Conservation (phyloP, 2,329 filamentous ascomycete genomes). For the Ustulina deusta region DNA sequence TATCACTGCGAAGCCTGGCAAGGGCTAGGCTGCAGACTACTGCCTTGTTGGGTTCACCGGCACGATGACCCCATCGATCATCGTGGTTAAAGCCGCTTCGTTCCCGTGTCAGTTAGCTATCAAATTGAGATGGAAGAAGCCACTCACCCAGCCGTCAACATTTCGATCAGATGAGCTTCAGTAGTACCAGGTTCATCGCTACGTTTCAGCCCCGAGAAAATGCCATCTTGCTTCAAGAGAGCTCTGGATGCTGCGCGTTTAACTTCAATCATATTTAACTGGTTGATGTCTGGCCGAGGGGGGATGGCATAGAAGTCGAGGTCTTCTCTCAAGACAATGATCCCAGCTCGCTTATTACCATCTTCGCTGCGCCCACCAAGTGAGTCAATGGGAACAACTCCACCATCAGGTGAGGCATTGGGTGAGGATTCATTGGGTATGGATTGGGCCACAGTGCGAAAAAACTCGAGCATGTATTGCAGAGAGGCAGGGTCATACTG, state of each 20-base stretch:
- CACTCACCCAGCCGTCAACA: slow-evolving; percentile 95
- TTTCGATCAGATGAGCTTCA: slow-evolving; percentile 98
- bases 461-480: slow-evolving; percentile 99
- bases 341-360: slow-evolving; percentile 88
- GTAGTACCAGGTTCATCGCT: slow-evolving; percentile 97
- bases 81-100: slow-evolving; percentile 93
- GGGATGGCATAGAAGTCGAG: slow-evolving; percentile 98
- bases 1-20: slow-evolving; percentile 91
- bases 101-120: slow-evolving; percentile 38
- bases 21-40: slow-evolving; percentile 97
- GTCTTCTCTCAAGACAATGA: slow-evolving; percentile 96
- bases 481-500: slow-evolving; percentile 97
- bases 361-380: slow-evolving; percentile 69
- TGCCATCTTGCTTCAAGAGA: slow-evolving; percentile 89
- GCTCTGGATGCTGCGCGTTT: slow-evolving; percentile 91
- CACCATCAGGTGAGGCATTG: slow-evolving; percentile 71
- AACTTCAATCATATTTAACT: slow-evolving; percentile 92
- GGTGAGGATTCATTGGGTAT: slow-evolving; percentile 83
- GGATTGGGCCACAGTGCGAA: slow-evolving; percentile 94
- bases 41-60: slow-evolving; percentile 97
- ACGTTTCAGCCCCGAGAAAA: slow-evolving; percentile 94
- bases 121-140: slow-evolving; percentile 3
- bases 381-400: slow-evolving; percentile 76
- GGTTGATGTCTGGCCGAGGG: slow-evolving; percentile 83
- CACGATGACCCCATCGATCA: slow-evolving; percentile 94